Percentiles rank a stretch among this genome's conserved stretches.
These are phyloP conservation scores for Candida buenavistaensis DNA, from an alignment of 1,139 yeast species.

Conservation along the genomic window DNA sequence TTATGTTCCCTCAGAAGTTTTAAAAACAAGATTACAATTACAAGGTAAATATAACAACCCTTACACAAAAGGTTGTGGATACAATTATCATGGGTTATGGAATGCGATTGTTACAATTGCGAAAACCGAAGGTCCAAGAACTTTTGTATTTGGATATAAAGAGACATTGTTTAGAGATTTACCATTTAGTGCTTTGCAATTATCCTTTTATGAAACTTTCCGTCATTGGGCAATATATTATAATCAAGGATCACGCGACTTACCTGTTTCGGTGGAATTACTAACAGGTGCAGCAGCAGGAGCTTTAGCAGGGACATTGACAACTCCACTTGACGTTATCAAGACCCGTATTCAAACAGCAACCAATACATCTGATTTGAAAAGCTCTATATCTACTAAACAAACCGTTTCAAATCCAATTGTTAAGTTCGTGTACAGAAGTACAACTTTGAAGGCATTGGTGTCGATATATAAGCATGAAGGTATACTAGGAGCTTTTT, in stretches of 20 bases:
- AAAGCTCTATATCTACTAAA: constrained; percentile 11
- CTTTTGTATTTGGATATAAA: constrained; percentile 87
- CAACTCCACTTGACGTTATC: constrained; percentile 88
- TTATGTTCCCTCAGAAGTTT: constrained; percentile 96
- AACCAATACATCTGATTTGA: constrained; percentile 19
- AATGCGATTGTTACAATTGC: constrained; percentile 70
- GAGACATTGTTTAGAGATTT: constrained; percentile 90
- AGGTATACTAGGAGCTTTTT: constrained; percentile 77
- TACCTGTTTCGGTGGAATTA: constrained; percentile 65
- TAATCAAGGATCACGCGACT: constrained; percentile 37
- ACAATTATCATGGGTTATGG: constrained; percentile 71
- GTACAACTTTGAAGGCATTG: constrained; percentile 65
- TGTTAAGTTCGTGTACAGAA: constrained; percentile 31
- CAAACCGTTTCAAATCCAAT: constrained; percentile 10
- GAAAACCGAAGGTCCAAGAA: constrained; percentile 66
- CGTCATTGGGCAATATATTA: constrained; percentile 59
- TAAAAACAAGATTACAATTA: constrained; percentile 86
- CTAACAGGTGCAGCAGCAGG: constrained; percentile 96
- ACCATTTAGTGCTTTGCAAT: constrained; percentile 93
- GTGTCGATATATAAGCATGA: constrained; percentile 67
- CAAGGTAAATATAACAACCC: constrained; percentile 89
- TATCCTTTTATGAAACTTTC: constrained; percentile 91
- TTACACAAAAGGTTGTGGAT: constrained; percentile 70
- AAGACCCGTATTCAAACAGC: constrained; percentile 89
- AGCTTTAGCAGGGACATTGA: constrained; percentile 82